A percentile compares a stretch with the other conserved stretches of the same genome.
Evolutionary conservation across 2,329 filamentous ascomycete species (phyloP).

Genomic region (Pseudogymnoascus sp.): DNA sequence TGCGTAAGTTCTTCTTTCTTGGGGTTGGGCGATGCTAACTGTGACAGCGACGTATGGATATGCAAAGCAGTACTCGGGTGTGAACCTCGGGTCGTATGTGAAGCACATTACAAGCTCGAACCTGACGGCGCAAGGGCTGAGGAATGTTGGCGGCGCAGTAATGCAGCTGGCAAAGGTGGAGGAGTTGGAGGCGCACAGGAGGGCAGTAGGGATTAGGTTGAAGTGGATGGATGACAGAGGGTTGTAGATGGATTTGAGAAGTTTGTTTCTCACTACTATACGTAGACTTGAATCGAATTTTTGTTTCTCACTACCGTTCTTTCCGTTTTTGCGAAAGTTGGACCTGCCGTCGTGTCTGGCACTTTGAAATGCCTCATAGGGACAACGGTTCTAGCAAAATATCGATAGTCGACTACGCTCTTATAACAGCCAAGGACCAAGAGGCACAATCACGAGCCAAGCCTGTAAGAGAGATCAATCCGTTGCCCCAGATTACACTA

Average conservation of each 20-base stretch:
- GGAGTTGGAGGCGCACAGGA: slow-evolving; percentile 84
- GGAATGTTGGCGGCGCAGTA: slow-evolving; percentile 78
- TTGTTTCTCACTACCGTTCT: too few species aligned
- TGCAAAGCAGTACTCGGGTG: slow-evolving; percentile 95
- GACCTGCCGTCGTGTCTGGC: too few species aligned
- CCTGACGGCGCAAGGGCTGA: slow-evolving; percentile 74
- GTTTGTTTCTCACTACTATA: too few species aligned
- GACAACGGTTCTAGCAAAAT: too few species aligned
- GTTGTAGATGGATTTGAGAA: slow-evolving; percentile 11
- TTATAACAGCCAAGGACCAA: too few species aligned
- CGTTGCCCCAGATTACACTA: too few species aligned
- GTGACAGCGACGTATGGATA: slow-evolving; percentile 84
- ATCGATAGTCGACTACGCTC: too few species aligned
- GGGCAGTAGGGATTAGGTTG: slow-evolving; percentile 59
- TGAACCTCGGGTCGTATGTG: slow-evolving; percentile 90
- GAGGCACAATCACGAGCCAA: too few species aligned
- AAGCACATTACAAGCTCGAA: slow-evolving; percentile 97
- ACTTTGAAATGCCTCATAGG: too few species aligned
- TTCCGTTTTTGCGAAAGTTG: too few species aligned
- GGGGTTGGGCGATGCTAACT: slow-evolving; percentile 5
- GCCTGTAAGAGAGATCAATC: too few species aligned
- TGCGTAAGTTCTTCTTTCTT: slow-evolving; percentile 59
- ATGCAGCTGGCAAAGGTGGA: slow-evolving; percentile 95
- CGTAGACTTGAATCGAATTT: too few species aligned
- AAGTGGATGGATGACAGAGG: slow-evolving; percentile 33